These are phyloP conservation scores for Hippophae tibetana DNA, from an alignment of 306 rosid genomes.

Conservation along the genomic window DNA sequence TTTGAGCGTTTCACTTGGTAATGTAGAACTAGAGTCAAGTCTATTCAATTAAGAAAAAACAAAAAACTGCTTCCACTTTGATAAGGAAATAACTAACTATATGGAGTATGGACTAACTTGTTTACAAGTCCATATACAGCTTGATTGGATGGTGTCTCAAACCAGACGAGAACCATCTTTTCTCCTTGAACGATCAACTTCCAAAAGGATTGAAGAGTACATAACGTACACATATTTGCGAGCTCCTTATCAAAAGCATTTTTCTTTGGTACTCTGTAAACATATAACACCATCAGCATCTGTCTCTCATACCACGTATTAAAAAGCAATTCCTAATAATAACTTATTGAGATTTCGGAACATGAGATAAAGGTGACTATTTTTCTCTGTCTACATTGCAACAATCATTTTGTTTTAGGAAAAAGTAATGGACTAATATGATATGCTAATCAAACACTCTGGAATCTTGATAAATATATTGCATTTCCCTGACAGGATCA, in stretches of 20 bases:
- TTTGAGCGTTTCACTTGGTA: background rate
- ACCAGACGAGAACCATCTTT: slow-evolving; percentile 88
- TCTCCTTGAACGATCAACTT: slow-evolving; percentile 95
- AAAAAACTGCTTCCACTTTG: background rate
- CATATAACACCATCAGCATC: slow-evolving; percentile 8
- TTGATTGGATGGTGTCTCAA: slow-evolving; percentile 89
- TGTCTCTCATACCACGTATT: slow-evolving; percentile 8
- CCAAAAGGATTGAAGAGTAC: slow-evolving; percentile 74
- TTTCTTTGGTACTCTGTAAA: slow-evolving; percentile 49
- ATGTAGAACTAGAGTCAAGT: background rate
- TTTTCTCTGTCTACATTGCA: too few relatives aligned
- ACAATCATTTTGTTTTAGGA: too few relatives aligned
- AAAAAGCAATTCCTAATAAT: background rate
- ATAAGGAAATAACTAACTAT: slow-evolving; percentile 3
- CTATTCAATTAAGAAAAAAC: background rate
- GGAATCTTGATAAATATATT: too few relatives aligned
- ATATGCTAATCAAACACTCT: too few relatives aligned
- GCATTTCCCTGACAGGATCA: too few relatives aligned
- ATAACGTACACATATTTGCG: slow-evolving; percentile 73
- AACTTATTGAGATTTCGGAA: background rate
- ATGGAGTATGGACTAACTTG: slow-evolving; percentile 26
- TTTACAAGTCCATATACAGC: slow-evolving; percentile 91
- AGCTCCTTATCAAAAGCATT: slow-evolving; percentile 62
- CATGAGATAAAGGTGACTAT: too few relatives aligned
- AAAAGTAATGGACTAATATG: too few relatives aligned